Evolutionary conservation across 805 yeast species (phyloP).

Genomic region (Cyberlindnera americana): DNA sequence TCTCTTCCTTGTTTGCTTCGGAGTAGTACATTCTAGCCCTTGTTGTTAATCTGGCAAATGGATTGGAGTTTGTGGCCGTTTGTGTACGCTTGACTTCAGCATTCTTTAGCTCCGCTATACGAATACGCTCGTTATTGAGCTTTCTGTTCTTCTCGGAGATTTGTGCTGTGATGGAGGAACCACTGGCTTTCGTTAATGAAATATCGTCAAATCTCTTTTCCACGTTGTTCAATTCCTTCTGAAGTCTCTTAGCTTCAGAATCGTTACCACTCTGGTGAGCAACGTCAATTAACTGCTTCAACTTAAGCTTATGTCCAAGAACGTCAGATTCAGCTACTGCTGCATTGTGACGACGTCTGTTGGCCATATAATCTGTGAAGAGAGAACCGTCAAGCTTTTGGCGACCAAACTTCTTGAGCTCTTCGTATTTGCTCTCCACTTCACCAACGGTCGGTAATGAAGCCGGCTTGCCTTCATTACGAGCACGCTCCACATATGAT

Average conservation of each 20-base stretch:
- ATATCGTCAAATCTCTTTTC: conserved; percentile 33
- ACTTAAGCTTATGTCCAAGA: conserved; percentile 67
- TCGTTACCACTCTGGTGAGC: conserved; percentile 52
- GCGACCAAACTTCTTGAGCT: conserved; percentile 58
- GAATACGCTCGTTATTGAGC: conserved; percentile 69
- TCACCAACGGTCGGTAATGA: conserved; percentile 61
- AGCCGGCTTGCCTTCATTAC: conserved; percentile 26
- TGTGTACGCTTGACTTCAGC: conserved; percentile 48
- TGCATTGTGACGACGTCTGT: conserved; percentile 61
- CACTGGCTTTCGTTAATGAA: conserved; percentile 33
- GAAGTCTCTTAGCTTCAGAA: conserved; percentile 38
- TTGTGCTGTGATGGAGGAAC: conserved; percentile 31
- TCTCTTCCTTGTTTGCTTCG: conserved; percentile 49
- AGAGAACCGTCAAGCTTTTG: conserved; percentile 68
- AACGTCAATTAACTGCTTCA: conserved; percentile 70
- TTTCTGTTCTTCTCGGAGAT: conserved; percentile 63
- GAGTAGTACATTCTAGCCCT: conserved; percentile 78
- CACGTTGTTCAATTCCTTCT: conserved; percentile 33
- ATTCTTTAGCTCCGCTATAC: conserved; percentile 73
- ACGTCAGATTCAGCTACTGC: conserved; percentile 64
- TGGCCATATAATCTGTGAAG: conserved; percentile 72
- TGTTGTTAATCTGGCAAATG: conserved; percentile 87
- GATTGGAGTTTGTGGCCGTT: conserved; percentile 55
- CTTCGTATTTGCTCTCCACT: conserved; percentile 59
- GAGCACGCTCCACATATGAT: conserved; percentile 55